Percentiles rank a stretch among this genome's conserved stretches.
phyloP scores from a whole-genome alignment of 2,329 filamentous ascomycete genomes.

The Hymenoscyphus linearis region DNA sequence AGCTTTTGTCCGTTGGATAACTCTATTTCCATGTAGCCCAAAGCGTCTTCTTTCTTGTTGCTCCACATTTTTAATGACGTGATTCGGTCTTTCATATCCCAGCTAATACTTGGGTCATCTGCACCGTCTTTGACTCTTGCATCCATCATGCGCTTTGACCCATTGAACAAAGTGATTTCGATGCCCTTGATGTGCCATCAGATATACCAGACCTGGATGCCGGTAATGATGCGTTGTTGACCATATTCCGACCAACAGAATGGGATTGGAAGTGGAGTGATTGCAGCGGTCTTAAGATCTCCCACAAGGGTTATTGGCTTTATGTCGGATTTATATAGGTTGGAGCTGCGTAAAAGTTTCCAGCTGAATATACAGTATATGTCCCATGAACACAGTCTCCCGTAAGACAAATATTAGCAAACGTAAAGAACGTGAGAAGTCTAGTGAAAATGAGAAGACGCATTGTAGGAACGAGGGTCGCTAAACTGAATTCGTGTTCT shows the following conservation, averaged over 20 bases:
- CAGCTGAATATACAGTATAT: not conserved
- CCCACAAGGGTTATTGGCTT: not conserved
- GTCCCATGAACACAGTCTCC: not conserved
- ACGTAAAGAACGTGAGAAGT: not conserved
- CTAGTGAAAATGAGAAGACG: not conserved
- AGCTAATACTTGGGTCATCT: not conserved
- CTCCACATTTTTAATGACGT: conserved; percentile 1
- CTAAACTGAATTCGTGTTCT: not conserved
- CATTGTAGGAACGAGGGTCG: not conserved
- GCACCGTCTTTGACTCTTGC: not conserved
- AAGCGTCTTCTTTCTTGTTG: not conserved
- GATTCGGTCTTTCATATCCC: not conserved
- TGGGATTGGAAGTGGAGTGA: not conserved
- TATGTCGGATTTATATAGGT: not conserved
- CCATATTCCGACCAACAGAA: conserved; percentile 2
- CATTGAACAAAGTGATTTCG: not conserved
- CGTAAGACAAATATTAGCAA: not conserved
- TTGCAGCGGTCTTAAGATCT: not conserved
- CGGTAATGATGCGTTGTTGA: not conserved
- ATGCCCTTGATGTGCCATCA: not conserved
- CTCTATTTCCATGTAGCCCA: not conserved
- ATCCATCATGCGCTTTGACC: not conserved
- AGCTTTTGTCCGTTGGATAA: not conserved
- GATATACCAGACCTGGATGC: not conserved
- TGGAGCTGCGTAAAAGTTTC: not conserved